These are phyloP conservation scores for Herpotrichia juniperi DNA, from an alignment of 2,329 filamentous ascomycete species.

Conservation along the genomic window DNA sequence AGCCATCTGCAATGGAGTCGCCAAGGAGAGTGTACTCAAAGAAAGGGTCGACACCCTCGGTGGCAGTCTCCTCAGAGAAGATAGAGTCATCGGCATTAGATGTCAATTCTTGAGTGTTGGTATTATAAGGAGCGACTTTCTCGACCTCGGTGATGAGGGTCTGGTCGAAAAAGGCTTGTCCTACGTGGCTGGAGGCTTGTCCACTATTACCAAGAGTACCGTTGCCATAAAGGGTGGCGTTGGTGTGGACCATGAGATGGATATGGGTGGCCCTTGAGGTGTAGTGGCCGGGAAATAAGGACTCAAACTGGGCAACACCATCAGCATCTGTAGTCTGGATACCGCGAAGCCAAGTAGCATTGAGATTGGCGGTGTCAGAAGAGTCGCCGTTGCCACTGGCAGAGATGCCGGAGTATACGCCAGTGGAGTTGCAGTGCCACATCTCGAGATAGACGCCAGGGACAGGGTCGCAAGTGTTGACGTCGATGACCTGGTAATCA, in stretches of 20 bases:
- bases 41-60: not conserved
- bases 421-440: slow-evolving; percentile 55
- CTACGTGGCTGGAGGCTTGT: slow-evolving; percentile 1
- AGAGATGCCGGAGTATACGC: slow-evolving; percentile 43
- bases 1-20: not conserved
- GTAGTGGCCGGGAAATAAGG: slow-evolving; percentile 53
- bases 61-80: not conserved
- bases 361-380: slow-evolving; percentile 37
- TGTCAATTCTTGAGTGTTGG: slow-evolving; percentile 1
- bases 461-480: slow-evolving; percentile 60
- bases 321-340: slow-evolving; percentile 54
- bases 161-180: slow-evolving; percentile 2
- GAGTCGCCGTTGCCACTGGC: slow-evolving; percentile 51
- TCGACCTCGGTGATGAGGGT: not conserved
- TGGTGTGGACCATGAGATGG: slow-evolving; percentile 46
- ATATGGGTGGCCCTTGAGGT: slow-evolving; percentile 49
- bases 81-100: not conserved
- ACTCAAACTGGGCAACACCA: slow-evolving; percentile 58
- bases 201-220: not conserved
- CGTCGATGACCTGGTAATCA: slow-evolving; percentile 61
- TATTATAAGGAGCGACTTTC: not conserved
- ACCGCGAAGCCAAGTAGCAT: slow-evolving; percentile 54
- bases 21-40: slow-evolving; percentile 1
- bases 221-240: slow-evolving; percentile 30
- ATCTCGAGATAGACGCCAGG: slow-evolving; percentile 58